Evolutionary conservation across 2,329 filamentous ascomycete species (phyloP).

Genomic region (Raffaelea arxii): DNA sequence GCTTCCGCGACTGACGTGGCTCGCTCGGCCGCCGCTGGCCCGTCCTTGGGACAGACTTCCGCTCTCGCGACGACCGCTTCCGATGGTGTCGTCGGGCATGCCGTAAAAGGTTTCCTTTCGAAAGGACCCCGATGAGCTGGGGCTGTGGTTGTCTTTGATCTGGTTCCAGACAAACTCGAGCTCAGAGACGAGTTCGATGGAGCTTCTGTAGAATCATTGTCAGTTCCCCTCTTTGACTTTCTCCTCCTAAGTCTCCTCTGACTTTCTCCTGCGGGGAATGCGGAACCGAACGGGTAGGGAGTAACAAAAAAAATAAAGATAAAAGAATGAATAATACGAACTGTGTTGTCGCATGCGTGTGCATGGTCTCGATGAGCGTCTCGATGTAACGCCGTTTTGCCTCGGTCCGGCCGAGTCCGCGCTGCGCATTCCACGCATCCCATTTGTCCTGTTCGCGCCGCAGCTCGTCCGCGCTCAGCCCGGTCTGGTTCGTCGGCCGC

Average conservation of each 20-base stretch:
- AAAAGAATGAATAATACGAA: conserved; percentile 30
- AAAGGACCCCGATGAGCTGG: conserved; percentile 45
- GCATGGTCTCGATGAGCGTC: conserved; percentile 92
- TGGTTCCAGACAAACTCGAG: conserved; percentile 99
- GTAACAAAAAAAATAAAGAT: no score
- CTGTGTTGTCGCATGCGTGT: conserved; percentile 83
- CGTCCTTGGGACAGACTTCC: conserved; percentile 3
- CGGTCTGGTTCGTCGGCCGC: conserved; percentile 49
- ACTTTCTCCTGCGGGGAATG: no score
- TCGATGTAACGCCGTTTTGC: conserved; percentile 92
- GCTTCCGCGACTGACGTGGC: neutral
- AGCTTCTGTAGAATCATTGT: conserved; percentile 57
- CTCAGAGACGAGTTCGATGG: conserved; percentile 78
- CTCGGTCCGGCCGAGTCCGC: conserved; percentile 74
- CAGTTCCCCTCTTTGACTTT: no score
- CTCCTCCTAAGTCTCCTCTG: no score
- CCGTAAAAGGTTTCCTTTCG: conserved; percentile 30
- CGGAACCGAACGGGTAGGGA: no score
- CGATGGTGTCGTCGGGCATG: neutral
- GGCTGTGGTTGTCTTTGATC: conserved; percentile 75
- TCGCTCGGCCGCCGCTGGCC: neutral
- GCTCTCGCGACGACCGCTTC: neutral
- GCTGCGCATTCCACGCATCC: conserved; percentile 93
- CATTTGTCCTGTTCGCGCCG: conserved; percentile 59
- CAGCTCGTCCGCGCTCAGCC: conserved; percentile 41